Conservation (phyloP, 2,329 filamentous ascomycete genomes). For the Penicillium olsonii region DNA sequence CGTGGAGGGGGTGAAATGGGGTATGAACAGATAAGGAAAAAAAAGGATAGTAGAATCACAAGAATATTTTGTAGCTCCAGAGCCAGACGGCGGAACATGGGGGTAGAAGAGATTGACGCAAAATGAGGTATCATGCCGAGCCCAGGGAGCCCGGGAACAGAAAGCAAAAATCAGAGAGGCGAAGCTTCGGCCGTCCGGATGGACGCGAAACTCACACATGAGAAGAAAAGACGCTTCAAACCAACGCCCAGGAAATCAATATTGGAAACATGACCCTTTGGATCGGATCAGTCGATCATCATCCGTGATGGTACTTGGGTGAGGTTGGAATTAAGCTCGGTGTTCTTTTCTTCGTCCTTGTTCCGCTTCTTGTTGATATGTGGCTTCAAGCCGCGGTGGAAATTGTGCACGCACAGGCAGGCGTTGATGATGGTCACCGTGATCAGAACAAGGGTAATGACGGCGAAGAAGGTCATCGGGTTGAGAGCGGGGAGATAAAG, state of each 20-base stretch:
- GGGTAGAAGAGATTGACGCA: constrained; percentile 19
- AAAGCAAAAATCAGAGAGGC: constrained; percentile 20
- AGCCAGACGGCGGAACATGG: constrained; percentile 11
- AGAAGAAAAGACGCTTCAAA: constrained; percentile 28
- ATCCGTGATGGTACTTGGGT: constrained; percentile 43
- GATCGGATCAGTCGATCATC: constrained; percentile 44
- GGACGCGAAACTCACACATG: constrained; percentile 27
- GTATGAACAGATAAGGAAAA: constrained; percentile 18
- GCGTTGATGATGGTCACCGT: constrained; percentile 86
- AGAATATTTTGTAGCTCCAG: constrained; percentile 19
- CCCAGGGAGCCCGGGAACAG: constrained; percentile 18
- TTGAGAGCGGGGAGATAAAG: constrained; percentile 78
- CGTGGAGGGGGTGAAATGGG: constrained; percentile 17
- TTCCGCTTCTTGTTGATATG: constrained; percentile 68
- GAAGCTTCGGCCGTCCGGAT: constrained; percentile 43
- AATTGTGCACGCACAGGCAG: constrained; percentile 85
- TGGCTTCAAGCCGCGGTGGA: constrained; percentile 82
- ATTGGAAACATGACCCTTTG: constrained; percentile 12
- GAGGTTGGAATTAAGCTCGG: constrained; percentile 43
- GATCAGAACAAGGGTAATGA: constrained; percentile 87
- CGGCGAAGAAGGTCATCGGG: constrained; percentile 88
- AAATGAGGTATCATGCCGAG: constrained; percentile 34
- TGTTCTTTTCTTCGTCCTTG: constrained; percentile 49
- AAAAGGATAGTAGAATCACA: constrained; percentile 20
- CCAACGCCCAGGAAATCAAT: constrained; percentile 15